phyloP scores from a whole-genome alignment of 2,329 filamentous ascomycete genomes.

The Nigrospora osmanthi region DNA sequence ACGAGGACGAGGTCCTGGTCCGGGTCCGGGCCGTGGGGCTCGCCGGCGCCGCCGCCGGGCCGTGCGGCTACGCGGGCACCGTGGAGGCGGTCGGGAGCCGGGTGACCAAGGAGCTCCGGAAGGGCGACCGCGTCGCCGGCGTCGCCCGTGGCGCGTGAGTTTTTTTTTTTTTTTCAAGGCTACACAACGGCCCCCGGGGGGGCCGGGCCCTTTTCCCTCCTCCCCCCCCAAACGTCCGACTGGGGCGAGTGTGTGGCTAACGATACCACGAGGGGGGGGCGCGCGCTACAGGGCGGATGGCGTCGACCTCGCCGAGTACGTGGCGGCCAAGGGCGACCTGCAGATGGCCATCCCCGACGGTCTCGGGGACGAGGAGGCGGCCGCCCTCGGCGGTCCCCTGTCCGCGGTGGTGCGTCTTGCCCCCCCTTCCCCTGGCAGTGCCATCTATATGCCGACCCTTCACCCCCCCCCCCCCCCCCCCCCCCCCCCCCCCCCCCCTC shows the following conservation, averaged over 20 bases:
- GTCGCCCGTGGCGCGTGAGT: conserved; percentile 24
- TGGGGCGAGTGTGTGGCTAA: too few relatives aligned
- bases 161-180: too few relatives aligned
- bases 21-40: conserved; percentile 24
- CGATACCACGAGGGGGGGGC: too few relatives aligned
- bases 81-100: conserved; percentile 36
- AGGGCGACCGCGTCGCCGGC: conserved; percentile 39
- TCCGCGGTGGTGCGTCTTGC: conserved; percentile 28
- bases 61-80: conserved; percentile 37
- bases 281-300: too few relatives aligned
- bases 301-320: conserved; percentile 33
- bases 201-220: too few relatives aligned
- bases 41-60: conserved; percentile 23
- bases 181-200: not conserved
- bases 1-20: conserved; percentile 20
- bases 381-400: conserved; percentile 30
- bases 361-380: conserved; percentile 37
- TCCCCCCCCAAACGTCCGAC: too few relatives aligned
- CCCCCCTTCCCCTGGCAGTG: not conserved
- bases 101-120: conserved; percentile 32
- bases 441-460: too few relatives aligned
- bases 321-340: conserved; percentile 28
- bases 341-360: conserved; percentile 35
- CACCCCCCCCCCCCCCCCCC: not conserved
- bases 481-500: not conserved